These are phyloP conservation scores for Picochlorum costavermella DNA, from an alignment of 139 green algal species.

Conservation along the genomic window DNA sequence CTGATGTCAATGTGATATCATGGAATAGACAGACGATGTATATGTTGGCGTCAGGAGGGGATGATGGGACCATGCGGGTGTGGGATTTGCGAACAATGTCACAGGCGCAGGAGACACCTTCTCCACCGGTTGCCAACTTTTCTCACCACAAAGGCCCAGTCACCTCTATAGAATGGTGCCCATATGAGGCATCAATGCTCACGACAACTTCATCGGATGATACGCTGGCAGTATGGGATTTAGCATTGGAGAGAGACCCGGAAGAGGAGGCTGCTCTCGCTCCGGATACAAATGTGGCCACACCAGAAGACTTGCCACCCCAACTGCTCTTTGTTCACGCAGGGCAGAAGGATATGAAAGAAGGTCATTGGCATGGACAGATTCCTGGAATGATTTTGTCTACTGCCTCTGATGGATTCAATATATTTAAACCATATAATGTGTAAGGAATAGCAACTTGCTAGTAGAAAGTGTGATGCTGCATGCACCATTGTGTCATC, in stretches of 20 bases:
- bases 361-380: slow-evolving; percentile 93
- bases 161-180: slow-evolving; percentile 90
- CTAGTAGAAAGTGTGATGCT: too few relatives aligned
- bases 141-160: slow-evolving; percentile 61
- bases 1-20: slow-evolving; percentile 94
- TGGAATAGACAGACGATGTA: slow-evolving; percentile 84
- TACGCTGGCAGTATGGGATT: slow-evolving; percentile 83
- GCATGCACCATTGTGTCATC: too few relatives aligned
- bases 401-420: slow-evolving; percentile 91
- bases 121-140: slow-evolving; percentile 60
- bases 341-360: slow-evolving; percentile 89
- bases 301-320: slow-evolving; percentile 70
- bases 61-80: slow-evolving; percentile 81
- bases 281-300: slow-evolving; percentile 51
- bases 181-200: slow-evolving; percentile 88
- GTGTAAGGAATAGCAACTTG: slow-evolving; percentile 20
- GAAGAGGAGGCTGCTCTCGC: slow-evolving; percentile 83
- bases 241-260: slow-evolving; percentile 92
- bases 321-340: slow-evolving; percentile 93
- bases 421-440: slow-evolving; percentile 93
- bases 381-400: slow-evolving; percentile 82
- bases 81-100: slow-evolving; percentile 89
- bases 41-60: slow-evolving; percentile 89
- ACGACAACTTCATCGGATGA: slow-evolving; percentile 63
- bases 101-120: background rate